phyloP scores from a whole-genome alignment of 495 filamentous ascomycete species.

The Neurospora sp. region DNA sequence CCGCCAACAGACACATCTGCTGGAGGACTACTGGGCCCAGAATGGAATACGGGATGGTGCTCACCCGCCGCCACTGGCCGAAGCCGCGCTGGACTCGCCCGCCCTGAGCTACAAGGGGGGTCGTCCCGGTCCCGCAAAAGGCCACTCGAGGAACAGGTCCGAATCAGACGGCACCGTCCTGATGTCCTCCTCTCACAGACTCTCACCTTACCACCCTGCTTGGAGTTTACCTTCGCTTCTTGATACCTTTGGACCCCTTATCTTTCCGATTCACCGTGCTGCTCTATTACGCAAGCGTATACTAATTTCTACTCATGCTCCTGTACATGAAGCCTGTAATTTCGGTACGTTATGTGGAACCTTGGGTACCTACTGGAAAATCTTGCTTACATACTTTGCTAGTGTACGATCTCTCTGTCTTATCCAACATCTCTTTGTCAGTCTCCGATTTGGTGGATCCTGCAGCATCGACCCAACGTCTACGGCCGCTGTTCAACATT shows the following conservation, averaged over 20 bases:
- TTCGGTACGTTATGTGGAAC: constrained; percentile 51
- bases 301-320: constrained; percentile 71
- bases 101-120: constrained; percentile 24
- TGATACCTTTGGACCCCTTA: constrained; percentile 76
- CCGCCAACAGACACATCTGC: constrained; percentile 42
- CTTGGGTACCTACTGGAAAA: background rate
- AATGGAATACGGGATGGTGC: constrained; percentile 45
- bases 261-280: constrained; percentile 87
- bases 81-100: constrained; percentile 47
- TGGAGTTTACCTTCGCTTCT: constrained; percentile 67
- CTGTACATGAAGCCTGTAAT: constrained; percentile 76
- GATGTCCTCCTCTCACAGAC: constrained; percentile 55
- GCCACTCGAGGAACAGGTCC: constrained; percentile 45
- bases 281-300: constrained; percentile 81
- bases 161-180: constrained; percentile 51
- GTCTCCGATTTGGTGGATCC: constrained; percentile 54
- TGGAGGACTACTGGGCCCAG: constrained; percentile 74
- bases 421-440: constrained; percentile 66
- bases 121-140: constrained; percentile 24
- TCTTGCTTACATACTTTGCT: constrained; percentile 1
- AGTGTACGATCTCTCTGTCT: constrained; percentile 91
- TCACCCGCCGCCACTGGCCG: constrained; percentile 36
- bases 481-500: constrained; percentile 80
- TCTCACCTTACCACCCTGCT: constrained; percentile 76
- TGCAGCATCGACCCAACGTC: constrained; percentile 47